A percentile compares a stretch with the other conserved stretches of the same genome.
Conservation (phyloP, 495 filamentous ascomycete genomes). For the Ascodesmis nigricans region DNA sequence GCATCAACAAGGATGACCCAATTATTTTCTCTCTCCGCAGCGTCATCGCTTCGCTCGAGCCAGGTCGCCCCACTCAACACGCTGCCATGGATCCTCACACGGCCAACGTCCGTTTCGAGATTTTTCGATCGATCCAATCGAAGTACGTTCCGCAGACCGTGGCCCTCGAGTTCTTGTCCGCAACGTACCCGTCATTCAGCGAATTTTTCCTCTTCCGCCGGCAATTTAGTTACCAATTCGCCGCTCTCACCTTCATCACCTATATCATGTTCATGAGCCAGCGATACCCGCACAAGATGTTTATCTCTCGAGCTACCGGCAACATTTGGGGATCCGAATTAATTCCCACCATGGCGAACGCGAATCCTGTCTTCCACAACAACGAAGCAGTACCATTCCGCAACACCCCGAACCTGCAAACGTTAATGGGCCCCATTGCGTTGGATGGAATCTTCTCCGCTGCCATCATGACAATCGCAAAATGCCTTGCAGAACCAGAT, state of each 20-base stretch:
- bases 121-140: conserved; percentile 74
- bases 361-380: conserved; percentile 77
- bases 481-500: conserved; percentile 82
- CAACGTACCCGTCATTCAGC: conserved; percentile 58
- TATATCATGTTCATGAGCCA: conserved; percentile 90
- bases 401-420: conserved; percentile 87
- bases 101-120: conserved; percentile 57
- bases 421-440: conserved; percentile 79
- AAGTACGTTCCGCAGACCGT: conserved; percentile 66
- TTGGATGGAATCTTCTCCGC: conserved; percentile 86
- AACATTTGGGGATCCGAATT: conserved; percentile 94
- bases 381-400: conserved; percentile 90
- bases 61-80: conserved; percentile 27
- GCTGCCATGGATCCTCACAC: conserved; percentile 21
- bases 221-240: conserved; percentile 87
- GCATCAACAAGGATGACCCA: conserved; percentile 82
- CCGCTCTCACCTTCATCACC: conserved; percentile 95
- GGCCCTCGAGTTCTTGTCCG: conserved; percentile 65
- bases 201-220: conserved; percentile 97
- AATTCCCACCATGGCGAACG: conserved; percentile 56
- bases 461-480: conserved; percentile 83
- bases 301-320: conserved; percentile 68
- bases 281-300: conserved; percentile 84
- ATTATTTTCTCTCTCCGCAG: conserved; percentile 89
- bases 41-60: conserved; percentile 50